Evolutionary conservation across 306 rosid genomes (phyloP), one percentile per base, ranked within the genome.

Genomic region (Vigna mungo): DNA sequence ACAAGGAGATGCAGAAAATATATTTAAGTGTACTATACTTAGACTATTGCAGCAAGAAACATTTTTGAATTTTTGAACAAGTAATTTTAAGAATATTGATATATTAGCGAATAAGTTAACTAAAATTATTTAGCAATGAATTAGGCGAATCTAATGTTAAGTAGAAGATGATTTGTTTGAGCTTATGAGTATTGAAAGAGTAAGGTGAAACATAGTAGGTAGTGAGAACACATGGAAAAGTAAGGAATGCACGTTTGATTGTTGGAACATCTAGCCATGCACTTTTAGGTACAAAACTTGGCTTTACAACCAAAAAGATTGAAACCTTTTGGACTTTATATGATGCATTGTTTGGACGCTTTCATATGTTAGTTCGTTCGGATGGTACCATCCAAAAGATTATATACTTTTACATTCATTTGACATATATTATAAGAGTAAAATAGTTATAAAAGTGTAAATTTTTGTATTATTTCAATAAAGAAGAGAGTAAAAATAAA

Each of bases 201-300:
- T 4, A 30, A 30, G 78, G 66, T 59, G 32, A 55, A 46, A 32
- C 56, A 18, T 30, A 44, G 72, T 7, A 25, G 74, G 16, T 55
- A 62, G 70, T 18, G 69, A 62, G 70, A 76, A 88, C 83, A 81
- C 18, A 52, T 76, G 80, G 70, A 67, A 75, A 78, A 82, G 88
- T 12, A 81, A 72, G 78, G 66, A 67, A 68, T 64, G 84, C 89
- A 79, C 79, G 89, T 84, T 88, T 73, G 70, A 48, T 69, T 86
- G 84, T 84, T 72, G 44, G 52, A 62, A 68, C 14, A 55, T 32
- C 44, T 27, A 23, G 21, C 48, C 68, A 77, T 74, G 7, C 8
- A 78, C 66, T 84, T 84, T 81, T 78, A 75, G 85, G 87, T 84
- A 84, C 58, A 39, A 78, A 65, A 49, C 74, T 54, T 60, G 74